These are phyloP conservation scores for Xerocomus potaroensis DNA, from an alignment of 768 basidiomycete genomes.

Conservation along the genomic window DNA sequence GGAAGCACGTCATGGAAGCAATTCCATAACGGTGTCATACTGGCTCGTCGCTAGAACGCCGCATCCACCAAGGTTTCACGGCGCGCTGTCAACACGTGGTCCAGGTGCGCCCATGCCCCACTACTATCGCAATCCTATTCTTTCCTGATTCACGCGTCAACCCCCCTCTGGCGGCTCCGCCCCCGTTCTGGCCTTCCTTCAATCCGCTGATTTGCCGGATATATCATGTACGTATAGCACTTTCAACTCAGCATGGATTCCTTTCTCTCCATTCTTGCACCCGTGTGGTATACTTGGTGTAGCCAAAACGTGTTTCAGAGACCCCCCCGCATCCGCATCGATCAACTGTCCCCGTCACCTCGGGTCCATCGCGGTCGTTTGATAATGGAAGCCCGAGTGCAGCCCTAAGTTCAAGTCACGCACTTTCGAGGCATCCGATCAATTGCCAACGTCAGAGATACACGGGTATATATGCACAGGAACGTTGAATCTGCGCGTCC, in stretches of 20 bases:
- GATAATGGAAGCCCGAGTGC: slow-evolving; percentile 31
- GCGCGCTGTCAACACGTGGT: slow-evolving; percentile 31
- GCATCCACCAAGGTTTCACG: slow-evolving; percentile 34
- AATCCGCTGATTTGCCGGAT: slow-evolving; percentile 32
- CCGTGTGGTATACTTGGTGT: slow-evolving; percentile 13
- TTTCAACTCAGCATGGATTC: slow-evolving; percentile 17
- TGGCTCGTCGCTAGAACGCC: slow-evolving; percentile 28
- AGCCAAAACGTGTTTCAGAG: slow-evolving; percentile 32
- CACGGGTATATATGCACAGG: slow-evolving; percentile 30
- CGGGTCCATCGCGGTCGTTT: slow-evolving; percentile 29
- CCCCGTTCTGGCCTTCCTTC: slow-evolving; percentile 11
- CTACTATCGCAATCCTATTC: slow-evolving; percentile 18
- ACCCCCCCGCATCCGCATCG: slow-evolving; percentile 25
- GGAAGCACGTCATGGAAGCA: slow-evolving; percentile 24
- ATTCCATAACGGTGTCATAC: slow-evolving; percentile 24
- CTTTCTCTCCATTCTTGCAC: slow-evolving; percentile 26
- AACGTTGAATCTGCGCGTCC: slow-evolving; percentile 18
- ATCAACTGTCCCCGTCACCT: slow-evolving; percentile 16
- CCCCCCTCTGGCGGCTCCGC: slow-evolving; percentile 25
- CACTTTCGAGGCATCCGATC: slow-evolving; percentile 30
- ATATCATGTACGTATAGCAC: slow-evolving; percentile 20
- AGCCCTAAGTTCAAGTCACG: slow-evolving; percentile 26
- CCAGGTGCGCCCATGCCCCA: slow-evolving; percentile 27
- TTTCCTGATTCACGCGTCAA: slow-evolving; percentile 15
- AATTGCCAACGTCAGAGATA: slow-evolving; percentile 28